Conservation (phyloP, 2,329 filamentous ascomycete species). For the Fusarium sp. region DNA sequence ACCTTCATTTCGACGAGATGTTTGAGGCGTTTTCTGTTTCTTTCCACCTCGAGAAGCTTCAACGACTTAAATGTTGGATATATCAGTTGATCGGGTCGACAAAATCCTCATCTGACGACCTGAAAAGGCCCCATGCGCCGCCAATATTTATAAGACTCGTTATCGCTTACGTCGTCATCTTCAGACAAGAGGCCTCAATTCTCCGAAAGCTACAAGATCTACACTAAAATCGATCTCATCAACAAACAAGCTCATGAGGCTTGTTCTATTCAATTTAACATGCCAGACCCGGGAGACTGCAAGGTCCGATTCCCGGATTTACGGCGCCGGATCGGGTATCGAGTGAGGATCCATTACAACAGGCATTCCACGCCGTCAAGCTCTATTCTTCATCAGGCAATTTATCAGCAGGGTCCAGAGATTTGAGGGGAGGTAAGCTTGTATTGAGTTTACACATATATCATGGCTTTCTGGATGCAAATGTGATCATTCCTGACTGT, state of each 20-base stretch:
- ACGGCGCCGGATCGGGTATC: constrained; percentile 6
- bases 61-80: neutral
- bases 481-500: neutral
- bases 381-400: neutral
- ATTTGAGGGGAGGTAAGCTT: neutral
- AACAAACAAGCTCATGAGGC: neutral
- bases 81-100: neutral
- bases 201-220: neutral
- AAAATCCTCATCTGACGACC: too few species aligned
- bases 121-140: neutral
- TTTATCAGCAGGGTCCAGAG: neutral
- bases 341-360: constrained; percentile 1
- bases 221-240: neutral
- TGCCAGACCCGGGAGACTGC: neutral
- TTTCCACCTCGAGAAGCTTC: neutral
- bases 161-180: neutral
- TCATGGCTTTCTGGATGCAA: neutral
- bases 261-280: neutral
- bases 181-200: neutral
- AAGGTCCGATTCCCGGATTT: neutral
- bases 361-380: constrained; percentile 1
- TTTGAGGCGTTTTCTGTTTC: neutral
- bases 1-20: constrained; percentile 51
- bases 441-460: neutral
- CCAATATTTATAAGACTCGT: neutral